Conservation (phyloP, 139 green algal genomes). For the Diplosphaera chodatii region DNA sequence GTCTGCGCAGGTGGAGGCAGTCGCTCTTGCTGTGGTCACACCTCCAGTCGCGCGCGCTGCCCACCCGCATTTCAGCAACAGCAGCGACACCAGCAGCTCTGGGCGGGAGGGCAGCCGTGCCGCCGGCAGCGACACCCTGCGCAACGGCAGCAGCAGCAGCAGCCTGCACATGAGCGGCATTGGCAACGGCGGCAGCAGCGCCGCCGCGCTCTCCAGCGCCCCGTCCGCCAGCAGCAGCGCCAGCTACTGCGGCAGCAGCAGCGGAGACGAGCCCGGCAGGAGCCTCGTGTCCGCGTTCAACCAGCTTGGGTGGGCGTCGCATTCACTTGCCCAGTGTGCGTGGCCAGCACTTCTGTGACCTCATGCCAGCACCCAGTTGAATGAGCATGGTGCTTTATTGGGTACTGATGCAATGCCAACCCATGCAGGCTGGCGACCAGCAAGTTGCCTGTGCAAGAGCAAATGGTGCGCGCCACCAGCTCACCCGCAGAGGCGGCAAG, state of each 20-base stretch:
- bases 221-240: not conserved
- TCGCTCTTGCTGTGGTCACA: too few relatives aligned
- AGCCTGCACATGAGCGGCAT: conserved; percentile 3
- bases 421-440: not conserved
- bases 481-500: not conserved
- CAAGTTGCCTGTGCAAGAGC: not conserved
- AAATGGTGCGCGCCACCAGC: not conserved
- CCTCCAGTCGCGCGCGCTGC: too few relatives aligned
- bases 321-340: too few relatives aligned
- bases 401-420: too few relatives aligned
- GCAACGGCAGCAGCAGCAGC: too few relatives aligned
- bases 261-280: not conserved
- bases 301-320: not conserved
- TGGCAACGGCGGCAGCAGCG: not conserved
- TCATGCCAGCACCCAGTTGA: too few relatives aligned
- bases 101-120: not conserved
- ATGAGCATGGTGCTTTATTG: too few relatives aligned
- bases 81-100: not conserved
- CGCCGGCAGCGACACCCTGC: not conserved
- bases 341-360: too few relatives aligned
- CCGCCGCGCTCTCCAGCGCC: too few relatives aligned
- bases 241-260: conserved; percentile 4
- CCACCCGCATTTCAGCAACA: too few relatives aligned
- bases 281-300: not conserved
- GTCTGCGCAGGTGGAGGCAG: too few relatives aligned